A percentile compares a stretch with the other conserved stretches of the same genome.
Evolutionary conservation across 2,329 filamentous ascomycete genomes (phyloP).

Genomic region (Torrubiellomyces zombiae): DNA sequence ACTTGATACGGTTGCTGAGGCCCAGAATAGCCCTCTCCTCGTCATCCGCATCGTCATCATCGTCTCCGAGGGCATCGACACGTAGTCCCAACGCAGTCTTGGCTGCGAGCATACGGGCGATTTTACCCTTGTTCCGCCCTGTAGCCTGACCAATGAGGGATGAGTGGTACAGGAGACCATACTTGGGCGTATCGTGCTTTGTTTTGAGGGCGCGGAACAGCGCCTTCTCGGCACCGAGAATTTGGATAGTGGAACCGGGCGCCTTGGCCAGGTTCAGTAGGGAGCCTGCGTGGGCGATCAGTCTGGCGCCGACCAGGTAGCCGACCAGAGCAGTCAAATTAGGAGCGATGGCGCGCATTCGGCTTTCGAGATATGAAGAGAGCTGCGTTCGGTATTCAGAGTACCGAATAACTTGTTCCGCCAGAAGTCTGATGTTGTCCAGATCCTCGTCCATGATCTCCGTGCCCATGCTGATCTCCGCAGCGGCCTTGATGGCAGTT

Average conservation of each 20-base stretch:
- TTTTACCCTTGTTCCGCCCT: constrained; percentile 98
- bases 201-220: constrained; percentile 97
- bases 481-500: constrained; percentile 75
- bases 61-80: constrained; percentile 55
- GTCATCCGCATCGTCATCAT: constrained; percentile 58
- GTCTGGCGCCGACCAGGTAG: constrained; percentile 80
- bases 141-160: constrained; percentile 92
- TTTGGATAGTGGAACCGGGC: constrained; percentile 90
- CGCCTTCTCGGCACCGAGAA: constrained; percentile 95
- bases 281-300: constrained; percentile 89
- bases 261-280: constrained; percentile 91
- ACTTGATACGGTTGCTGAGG: constrained; percentile 50
- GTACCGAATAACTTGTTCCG: constrained; percentile 84
- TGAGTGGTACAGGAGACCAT: constrained; percentile 85
- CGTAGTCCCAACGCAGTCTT: constrained; percentile 88
- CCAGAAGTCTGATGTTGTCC: constrained; percentile 79
- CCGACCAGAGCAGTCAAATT: constrained; percentile 90
- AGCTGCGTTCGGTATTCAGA: constrained; percentile 82
- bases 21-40: constrained; percentile 78
- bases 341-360: constrained; percentile 93
- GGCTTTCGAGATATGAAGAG: constrained; percentile 72
- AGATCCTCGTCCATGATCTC: constrained; percentile 89
- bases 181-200: constrained; percentile 97
- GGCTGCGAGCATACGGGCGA: constrained; percentile 86
- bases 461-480: constrained; percentile 96